Conservation (phyloP, 352 stramenopile species). For the Pythium oligandrum region DNA sequence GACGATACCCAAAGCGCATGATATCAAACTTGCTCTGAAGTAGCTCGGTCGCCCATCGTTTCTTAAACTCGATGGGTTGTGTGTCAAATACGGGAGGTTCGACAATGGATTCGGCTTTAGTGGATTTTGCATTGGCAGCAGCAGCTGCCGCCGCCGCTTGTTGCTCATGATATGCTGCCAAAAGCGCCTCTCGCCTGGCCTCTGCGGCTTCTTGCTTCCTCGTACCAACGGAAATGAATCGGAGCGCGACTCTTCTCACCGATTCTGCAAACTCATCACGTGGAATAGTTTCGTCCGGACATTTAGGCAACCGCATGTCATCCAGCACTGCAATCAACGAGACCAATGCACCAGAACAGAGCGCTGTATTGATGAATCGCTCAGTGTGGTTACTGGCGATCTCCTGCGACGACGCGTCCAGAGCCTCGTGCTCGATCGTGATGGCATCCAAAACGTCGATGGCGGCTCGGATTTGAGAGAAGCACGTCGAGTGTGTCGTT, state of each 20-base stretch:
- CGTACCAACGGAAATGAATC: slow-evolving; percentile 24
- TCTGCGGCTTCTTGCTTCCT: slow-evolving; percentile 8
- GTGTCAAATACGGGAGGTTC: slow-evolving; percentile 10
- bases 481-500: slow-evolving; percentile 27
- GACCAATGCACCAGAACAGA: slow-evolving; percentile 33
- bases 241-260: slow-evolving; percentile 22
- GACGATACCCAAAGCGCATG: slow-evolving; percentile 40
- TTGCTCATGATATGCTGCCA: slow-evolving; percentile 12
- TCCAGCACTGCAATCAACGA: slow-evolving; percentile 41
- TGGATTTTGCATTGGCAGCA: not conserved
- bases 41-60: slow-evolving; percentile 36
- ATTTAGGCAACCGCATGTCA: slow-evolving; percentile 19
- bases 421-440: slow-evolving; percentile 17
- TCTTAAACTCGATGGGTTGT: slow-evolving; percentile 23
- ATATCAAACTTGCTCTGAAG: slow-evolving; percentile 38
- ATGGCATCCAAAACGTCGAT: slow-evolving; percentile 24
- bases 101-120: not conserved
- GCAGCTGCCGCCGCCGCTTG: slow-evolving; percentile 2
- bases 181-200: slow-evolving; percentile 8
- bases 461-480: slow-evolving; percentile 43
- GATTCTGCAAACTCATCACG: slow-evolving; percentile 12
- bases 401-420: slow-evolving; percentile 9
- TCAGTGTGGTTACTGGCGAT: slow-evolving; percentile 21
- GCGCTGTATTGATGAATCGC: slow-evolving; percentile 34
- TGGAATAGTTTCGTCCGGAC: slow-evolving; percentile 10